phyloP scores from a whole-genome alignment of 1,284 basidiomycete genomes.

The Puccinia polysora region DNA sequence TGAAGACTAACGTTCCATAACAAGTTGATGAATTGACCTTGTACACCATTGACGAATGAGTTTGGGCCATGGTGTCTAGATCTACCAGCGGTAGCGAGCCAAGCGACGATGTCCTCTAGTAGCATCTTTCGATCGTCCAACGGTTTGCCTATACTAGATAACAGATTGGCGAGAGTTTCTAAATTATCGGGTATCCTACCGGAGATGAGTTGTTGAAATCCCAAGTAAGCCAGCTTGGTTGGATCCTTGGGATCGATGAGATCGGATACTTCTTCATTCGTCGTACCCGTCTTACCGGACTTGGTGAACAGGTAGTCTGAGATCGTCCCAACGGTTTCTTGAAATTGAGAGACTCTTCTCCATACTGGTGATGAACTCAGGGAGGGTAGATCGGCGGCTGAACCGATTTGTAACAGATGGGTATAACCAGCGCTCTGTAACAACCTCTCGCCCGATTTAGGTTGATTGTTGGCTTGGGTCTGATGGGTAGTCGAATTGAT shows the following conservation, averaged over 20 bases:
- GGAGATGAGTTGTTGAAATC: constrained; percentile 34
- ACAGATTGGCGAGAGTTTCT: neutral
- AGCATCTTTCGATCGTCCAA: constrained; percentile 41
- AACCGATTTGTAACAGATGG: constrained; percentile 35
- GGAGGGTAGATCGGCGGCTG: constrained; percentile 30
- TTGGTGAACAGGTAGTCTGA: constrained; percentile 38
- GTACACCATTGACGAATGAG: constrained; percentile 32
- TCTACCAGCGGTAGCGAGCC: constrained; percentile 27
- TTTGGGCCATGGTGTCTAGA: constrained; percentile 21
- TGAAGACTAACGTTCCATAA: constrained; percentile 35
- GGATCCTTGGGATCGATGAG: constrained; percentile 26
- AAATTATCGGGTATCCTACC: constrained; percentile 40
- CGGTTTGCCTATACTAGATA: constrained; percentile 28
- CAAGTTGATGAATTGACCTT: constrained; percentile 42
- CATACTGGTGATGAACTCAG: constrained; percentile 19
- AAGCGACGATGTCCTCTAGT: constrained; percentile 37
- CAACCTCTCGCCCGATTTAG: constrained; percentile 28
- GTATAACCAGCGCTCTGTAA: constrained; percentile 40
- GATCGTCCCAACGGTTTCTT: constrained; percentile 28
- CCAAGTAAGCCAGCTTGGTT: constrained; percentile 26
- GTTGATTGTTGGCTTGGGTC: constrained; percentile 11
- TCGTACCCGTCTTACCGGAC: constrained; percentile 13
- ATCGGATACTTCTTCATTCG: constrained; percentile 20
- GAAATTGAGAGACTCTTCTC: constrained; percentile 33
- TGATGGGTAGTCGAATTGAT: constrained; percentile 2